phyloP scores from a whole-genome alignment of 176 grass and related monocot species.

The Aegilops umbellulata region DNA sequence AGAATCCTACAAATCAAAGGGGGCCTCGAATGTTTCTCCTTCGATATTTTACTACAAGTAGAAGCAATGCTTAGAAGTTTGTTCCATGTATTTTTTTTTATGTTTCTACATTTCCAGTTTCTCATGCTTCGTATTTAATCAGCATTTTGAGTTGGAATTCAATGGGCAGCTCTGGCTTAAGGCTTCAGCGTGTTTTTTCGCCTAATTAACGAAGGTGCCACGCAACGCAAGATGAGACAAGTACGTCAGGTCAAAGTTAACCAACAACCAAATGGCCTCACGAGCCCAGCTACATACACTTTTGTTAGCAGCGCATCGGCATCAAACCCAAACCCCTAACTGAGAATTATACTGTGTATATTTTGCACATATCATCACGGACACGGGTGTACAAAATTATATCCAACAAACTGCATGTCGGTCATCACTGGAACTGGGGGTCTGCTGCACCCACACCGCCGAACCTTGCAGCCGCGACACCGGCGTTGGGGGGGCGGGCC shows the following conservation, averaged over 20 bases:
- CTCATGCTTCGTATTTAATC: neutral
- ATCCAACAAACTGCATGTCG: neutral
- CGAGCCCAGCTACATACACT: neutral
- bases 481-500: conserved; percentile 37
- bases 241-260: neutral
- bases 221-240: neutral
- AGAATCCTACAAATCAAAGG: no score
- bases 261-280: neutral
- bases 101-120: neutral
- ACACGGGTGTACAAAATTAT: neutral
- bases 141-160: neutral
- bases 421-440: conserved; percentile 34
- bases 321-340: neutral
- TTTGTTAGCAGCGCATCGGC: neutral
- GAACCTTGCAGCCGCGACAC: conserved; percentile 47
- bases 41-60: no score
- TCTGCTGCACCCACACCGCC: conserved; percentile 28
- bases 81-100: no score
- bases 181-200: no score
- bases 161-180: no score
- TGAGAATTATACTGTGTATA: neutral
- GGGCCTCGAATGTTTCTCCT: no score
- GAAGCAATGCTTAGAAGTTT: no score
- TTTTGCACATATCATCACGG: neutral
- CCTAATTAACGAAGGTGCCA: neutral